Evolutionary conservation across 2,329 filamentous ascomycete species (phyloP).

Genomic region (Teratosphaeria viscida): DNA sequence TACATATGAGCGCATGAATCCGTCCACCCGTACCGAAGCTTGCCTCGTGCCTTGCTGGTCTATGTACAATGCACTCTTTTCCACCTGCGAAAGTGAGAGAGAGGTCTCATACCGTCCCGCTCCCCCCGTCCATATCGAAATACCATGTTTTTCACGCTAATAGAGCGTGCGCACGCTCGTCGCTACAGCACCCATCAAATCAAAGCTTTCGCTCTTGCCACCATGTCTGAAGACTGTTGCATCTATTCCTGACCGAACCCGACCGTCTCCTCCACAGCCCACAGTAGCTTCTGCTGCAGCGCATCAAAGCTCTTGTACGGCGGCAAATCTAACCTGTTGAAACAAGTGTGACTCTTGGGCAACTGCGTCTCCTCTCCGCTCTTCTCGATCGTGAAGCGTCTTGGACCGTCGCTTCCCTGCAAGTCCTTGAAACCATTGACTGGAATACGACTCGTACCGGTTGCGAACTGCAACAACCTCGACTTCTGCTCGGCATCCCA

Average conservation of each 20-base stretch:
- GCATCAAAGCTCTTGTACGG: constrained; percentile 83
- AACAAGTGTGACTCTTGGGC: constrained; percentile 97
- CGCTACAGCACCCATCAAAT: not conserved
- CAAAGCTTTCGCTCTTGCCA: not conserved
- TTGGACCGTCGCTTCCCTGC: constrained; percentile 88
- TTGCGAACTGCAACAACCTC: constrained; percentile 89
- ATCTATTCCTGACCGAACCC: constrained; percentile 92
- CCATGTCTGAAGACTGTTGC: not conserved
- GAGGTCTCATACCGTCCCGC: not conserved
- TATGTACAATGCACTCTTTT: not conserved
- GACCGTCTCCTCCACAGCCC: constrained; percentile 97
- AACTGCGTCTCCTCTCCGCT: constrained; percentile 81
- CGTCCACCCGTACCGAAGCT: not conserved
- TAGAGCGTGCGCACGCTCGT: not conserved
- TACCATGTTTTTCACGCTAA: not conserved
- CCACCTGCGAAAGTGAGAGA: not conserved
- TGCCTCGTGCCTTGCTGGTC: not conserved
- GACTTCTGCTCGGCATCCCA: constrained; percentile 99
- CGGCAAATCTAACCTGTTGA: constrained; percentile 92
- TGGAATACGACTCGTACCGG: constrained; percentile 91
- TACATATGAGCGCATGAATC: not conserved
- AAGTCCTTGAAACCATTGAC: constrained; percentile 99
- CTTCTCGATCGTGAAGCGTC: constrained; percentile 96
- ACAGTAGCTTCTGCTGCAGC: constrained; percentile 81
- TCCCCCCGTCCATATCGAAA: not conserved